A percentile compares a stretch with the other conserved stretches of the same genome.
These are phyloP conservation scores for Tagetes patula DNA, from an alignment of 129 eudicot species.

Conservation along the genomic window DNA sequence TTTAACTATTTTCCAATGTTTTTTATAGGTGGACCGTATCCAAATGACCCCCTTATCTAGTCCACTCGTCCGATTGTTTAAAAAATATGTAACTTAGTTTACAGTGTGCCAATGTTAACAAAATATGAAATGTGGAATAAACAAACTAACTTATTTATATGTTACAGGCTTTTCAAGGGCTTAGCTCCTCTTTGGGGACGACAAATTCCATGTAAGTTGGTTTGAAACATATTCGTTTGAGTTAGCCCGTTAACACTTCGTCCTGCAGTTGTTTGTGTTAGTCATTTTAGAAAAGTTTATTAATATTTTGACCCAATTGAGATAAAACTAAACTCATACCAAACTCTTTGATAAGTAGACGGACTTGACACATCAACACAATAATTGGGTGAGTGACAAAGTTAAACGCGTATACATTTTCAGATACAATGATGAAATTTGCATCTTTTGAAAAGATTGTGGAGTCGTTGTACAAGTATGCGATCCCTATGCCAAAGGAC, in stretches of 20 bases:
- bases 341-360: not conserved
- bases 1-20: not conserved
- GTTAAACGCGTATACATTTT: slow-evolving; percentile 6
- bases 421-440: slow-evolving; percentile 97
- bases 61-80: not conserved
- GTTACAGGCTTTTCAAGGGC: slow-evolving; percentile 69
- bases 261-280: not conserved
- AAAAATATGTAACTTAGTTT: not conserved
- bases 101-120: not conserved
- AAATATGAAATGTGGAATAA: not conserved
- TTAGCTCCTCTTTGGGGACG: slow-evolving; percentile 86
- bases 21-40: not conserved
- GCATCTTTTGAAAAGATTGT: slow-evolving; percentile 87
- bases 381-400: not conserved
- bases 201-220: slow-evolving; percentile 76
- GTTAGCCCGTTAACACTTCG: not conserved
- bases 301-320: not conserved
- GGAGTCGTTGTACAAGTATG: slow-evolving; percentile 75
- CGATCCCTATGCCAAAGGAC: slow-evolving; percentile 68
- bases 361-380: not conserved
- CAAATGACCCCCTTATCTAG: not conserved
- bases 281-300: no score
- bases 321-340: not conserved
- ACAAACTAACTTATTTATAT: not conserved
- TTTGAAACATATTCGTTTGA: not conserved